Conservation (phyloP, 768 basidiomycete species). For the Panaeolus cyanescens region DNA sequence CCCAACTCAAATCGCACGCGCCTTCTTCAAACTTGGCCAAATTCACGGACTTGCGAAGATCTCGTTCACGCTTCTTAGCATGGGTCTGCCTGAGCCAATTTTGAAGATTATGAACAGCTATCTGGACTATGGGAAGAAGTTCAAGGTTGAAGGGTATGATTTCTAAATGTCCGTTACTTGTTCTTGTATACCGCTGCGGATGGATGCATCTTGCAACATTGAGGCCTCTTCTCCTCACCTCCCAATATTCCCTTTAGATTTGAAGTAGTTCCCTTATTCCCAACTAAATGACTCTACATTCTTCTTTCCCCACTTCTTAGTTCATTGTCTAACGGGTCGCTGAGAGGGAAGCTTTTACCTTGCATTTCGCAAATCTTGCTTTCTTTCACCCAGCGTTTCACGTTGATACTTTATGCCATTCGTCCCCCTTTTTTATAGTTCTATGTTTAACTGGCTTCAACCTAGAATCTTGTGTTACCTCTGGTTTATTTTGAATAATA, state of each 20-base stretch:
- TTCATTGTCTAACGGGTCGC: neutral
- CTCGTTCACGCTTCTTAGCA: constrained; percentile 88
- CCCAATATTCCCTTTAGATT: neutral
- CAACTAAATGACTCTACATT: neutral
- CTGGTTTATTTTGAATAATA: neutral
- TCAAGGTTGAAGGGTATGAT: constrained; percentile 87
- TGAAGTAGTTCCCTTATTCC: neutral
- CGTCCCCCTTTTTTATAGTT: neutral
- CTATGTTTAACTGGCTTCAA: neutral
- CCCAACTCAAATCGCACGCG: constrained; percentile 86
- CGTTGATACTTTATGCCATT: neutral
- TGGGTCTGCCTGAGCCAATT: constrained; percentile 90
- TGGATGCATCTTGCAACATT: neutral
- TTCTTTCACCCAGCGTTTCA: neutral
- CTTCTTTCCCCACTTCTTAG: neutral
- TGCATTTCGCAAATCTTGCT: neutral
- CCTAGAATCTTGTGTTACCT: neutral
- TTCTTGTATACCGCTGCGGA: neutral
- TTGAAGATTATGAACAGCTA: constrained; percentile 93
- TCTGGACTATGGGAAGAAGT: constrained; percentile 82
- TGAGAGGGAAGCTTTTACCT: neutral
- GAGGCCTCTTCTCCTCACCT: neutral
- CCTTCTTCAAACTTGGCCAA: constrained; percentile 92
- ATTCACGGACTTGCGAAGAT: constrained; percentile 95
- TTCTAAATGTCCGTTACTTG: constrained; percentile 42